Base-by-base conservation (phyloP, 2,329 filamentous ascomycete species). In the Colletotrichum agaves region DNA sequence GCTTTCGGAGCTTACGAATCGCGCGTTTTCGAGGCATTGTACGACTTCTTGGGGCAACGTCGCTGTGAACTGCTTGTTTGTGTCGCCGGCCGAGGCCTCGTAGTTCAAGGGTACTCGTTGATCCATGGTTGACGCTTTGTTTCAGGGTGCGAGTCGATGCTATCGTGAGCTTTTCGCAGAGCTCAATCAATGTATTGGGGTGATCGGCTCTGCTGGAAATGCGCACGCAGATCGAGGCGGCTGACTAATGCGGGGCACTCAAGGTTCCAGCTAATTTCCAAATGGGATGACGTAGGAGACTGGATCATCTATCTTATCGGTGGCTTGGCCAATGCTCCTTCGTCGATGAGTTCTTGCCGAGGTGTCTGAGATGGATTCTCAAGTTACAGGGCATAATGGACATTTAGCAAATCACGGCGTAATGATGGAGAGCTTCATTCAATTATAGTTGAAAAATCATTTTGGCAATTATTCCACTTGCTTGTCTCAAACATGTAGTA, bases 21-120 rank as follows among this genome's bases (percentile, higher is more conserved):
- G 91, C 56, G 95, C 93, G 82, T 98, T 98, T 77, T 97, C 91
- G 23, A 99, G 88, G 77, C 94, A 98, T 74, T 94, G 90, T 12
- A 96, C 87, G 21, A 98, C 96, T 79, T 98, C 94, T 4, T 86
- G 83, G 0, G 96, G 96, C 2, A 98, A 87, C 8, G 87, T 86
- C 65, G 85, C 84, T 41, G 92, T 90, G 67, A 87, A 79, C 77
- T 90, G 88, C 70, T 90, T 91, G 78, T 94, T 85, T 49, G 89
- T 93, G 63, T 91, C 86, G 71, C 90, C 90, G 58, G 90, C 88
- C 6, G 92, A 94, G 65, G 91, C 87, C 78, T 93, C 90, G 78
- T 92, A 91, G 75, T 89, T 92, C 70, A 94, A 85, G 3, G 91
- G 90, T 71, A 91, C 89, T 76, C 91, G 87, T 76, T 91, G 87